Base-by-base conservation (phyloP, 2,329 filamentous ascomycete genomes). In the Tolypocladium tropicale region DNA sequence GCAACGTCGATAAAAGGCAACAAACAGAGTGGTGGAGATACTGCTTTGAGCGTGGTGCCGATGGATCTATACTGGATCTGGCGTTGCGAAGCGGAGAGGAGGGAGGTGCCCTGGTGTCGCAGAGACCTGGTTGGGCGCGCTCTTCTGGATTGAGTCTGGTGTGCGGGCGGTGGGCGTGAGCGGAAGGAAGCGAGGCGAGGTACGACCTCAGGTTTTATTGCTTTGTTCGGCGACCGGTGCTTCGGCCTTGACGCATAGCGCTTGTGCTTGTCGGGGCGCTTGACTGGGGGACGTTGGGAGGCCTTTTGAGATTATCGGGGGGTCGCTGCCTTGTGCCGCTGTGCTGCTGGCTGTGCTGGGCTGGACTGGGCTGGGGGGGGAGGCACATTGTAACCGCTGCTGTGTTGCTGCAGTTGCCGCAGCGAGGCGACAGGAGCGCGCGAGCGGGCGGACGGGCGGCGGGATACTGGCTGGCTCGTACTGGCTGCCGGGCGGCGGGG, bases 21-120 rank as follows among this genome's bases (percentile, higher is more conserved):
- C 43, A 30, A 56, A 53, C 76, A 74, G 52, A 74, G 71, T 75
- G 75, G 80, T 81, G 79, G 79, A 82, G 78, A 80, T 80, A 53
- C 80, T 83, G 74, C 74, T 82, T 83, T 81, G 80, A 81, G 80
- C 75, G 78, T 81, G 77, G 78, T 81, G 79, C 79, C 77, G 79
- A 81, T 77, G 77, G 78, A 75, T 77, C 80, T 83, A 82, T 81
- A 81, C 80, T 83, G 75, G 76, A 82, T 83, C 78, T 81, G 80
- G 80, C 73, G 75, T 75, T 74, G 75, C 75, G 75, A 77, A 75
- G 66, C 68, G 68, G 68, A 67, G 67, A 64, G 74, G 70, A 72
- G 71, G 72, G 69, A 72, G 70, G 68, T 70, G 71, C 66, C 71
- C 67, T 72, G 73, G 76, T 80, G 76, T 80, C 72, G 76, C 76